Conservation (phyloP, 805 yeast genomes). For the Yarrowia osloensis region DNA sequence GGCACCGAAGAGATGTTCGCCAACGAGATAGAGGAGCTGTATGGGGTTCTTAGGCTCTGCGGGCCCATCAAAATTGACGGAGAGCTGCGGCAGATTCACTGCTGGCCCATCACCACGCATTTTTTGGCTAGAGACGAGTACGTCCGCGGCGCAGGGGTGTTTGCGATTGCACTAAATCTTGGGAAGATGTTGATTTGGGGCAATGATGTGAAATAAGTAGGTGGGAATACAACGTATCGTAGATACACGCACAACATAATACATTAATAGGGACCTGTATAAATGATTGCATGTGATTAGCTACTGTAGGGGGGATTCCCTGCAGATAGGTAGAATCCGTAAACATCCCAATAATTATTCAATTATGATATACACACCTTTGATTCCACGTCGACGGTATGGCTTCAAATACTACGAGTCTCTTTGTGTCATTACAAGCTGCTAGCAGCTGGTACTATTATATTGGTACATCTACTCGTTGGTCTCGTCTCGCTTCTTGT, state of each 20-base stretch:
- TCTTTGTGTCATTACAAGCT: no score
- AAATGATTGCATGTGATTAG: neutral
- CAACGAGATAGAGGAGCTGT: constrained; percentile 46
- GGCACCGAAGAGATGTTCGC: constrained; percentile 50
- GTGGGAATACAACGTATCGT: neutral
- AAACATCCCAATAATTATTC: no score
- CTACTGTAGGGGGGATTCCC: no score
- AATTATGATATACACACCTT: no score
- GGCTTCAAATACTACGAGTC: no score
- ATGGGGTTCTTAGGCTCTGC: constrained; percentile 36
- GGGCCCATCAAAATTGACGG: constrained; percentile 44
- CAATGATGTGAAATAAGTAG: neutral
- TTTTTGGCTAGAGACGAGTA: constrained; percentile 21
- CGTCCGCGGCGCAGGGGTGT: constrained; percentile 5
- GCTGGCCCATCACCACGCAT: constrained; percentile 49
- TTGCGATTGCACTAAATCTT: constrained; percentile 17
- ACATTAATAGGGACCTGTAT: neutral
- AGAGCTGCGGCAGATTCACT: constrained; percentile 46
- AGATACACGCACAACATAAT: neutral
- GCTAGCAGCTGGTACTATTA: neutral
- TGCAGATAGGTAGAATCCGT: no score
- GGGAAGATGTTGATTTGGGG: constrained; percentile 27
- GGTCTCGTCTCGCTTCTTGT: constrained; percentile 16
- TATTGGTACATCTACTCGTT: constrained; percentile 13
- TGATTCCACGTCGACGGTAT: no score